A percentile compares a stretch with the other conserved stretches of the same genome.
These are phyloP conservation scores for Salisapilia sapeloensis DNA, from an alignment of 352 stramenopile species.

Conservation along the genomic window DNA sequence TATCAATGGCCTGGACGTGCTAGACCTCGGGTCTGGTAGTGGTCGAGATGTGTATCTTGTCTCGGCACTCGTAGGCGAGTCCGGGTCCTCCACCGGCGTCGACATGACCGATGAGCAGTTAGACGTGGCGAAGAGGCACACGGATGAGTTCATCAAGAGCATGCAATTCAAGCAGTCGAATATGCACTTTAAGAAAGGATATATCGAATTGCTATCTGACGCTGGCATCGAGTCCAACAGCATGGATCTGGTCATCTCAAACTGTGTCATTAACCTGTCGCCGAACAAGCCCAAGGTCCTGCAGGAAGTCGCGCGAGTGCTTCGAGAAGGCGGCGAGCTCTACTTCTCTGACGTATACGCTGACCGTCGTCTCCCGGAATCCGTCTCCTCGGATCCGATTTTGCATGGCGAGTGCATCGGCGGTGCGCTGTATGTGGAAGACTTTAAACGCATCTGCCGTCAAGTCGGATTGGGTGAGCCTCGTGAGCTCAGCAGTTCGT, in stretches of 20 bases:
- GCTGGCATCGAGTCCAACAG: constrained; percentile 42
- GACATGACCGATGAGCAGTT: constrained; percentile 85
- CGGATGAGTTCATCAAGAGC: constrained; percentile 53
- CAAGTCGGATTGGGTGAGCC: constrained; percentile 76
- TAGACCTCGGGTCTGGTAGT: constrained; percentile 80
- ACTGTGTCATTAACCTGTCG: constrained; percentile 87
- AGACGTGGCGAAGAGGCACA: constrained; percentile 36
- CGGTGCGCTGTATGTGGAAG: constrained; percentile 83
- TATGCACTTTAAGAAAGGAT: constrained; percentile 73
- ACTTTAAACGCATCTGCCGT: constrained; percentile 76
- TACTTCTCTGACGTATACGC: constrained; percentile 88
- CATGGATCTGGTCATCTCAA: constrained; percentile 86
- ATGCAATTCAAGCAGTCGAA: constrained; percentile 66
- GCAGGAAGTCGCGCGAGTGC: constrained; percentile 54
- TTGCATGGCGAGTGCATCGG: constrained; percentile 83
- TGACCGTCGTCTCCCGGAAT: constrained; percentile 53
- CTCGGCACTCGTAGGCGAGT: constrained; percentile 57
- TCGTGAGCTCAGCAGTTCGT: constrained; percentile 64
- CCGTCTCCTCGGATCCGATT: constrained; percentile 51
- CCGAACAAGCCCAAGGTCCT: constrained; percentile 84
- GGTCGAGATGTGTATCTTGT: constrained; percentile 82
- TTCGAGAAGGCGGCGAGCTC: constrained; percentile 80
- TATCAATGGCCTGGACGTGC: constrained; percentile 31
- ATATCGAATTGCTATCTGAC: constrained; percentile 79
- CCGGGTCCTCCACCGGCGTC: constrained; percentile 71